Conservation (phyloP, 495 filamentous ascomycete genomes). For the Apiosordaria backusii region DNA sequence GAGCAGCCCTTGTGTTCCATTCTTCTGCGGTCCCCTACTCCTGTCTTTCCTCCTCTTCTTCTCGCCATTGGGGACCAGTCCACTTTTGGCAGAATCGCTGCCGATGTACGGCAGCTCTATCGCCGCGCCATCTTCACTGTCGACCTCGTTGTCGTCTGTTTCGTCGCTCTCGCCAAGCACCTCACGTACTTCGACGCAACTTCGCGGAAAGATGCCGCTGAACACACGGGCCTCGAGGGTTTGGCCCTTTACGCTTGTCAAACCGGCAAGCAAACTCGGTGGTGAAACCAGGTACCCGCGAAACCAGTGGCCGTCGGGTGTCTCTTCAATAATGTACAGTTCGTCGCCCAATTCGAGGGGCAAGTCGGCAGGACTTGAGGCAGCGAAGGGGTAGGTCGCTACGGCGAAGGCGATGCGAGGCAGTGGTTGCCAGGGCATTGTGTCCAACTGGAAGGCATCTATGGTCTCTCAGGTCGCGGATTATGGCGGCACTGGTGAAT, state of each 20-base stretch:
- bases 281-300: conserved; percentile 93
- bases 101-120: conserved; percentile 27
- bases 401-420: conserved; percentile 97
- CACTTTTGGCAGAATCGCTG: conserved; percentile 47
- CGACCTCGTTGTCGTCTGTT: conserved; percentile 42
- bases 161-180: conserved; percentile 61
- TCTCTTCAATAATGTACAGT: conserved; percentile 97
- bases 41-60: conserved; percentile 33
- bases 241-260: conserved; percentile 88
- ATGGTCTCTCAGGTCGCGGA: conserved; percentile 5
- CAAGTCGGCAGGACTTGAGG: conserved; percentile 84
- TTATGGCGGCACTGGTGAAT: not conserved
- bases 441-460: conserved; percentile 32
- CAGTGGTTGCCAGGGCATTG: conserved; percentile 95
- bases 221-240: conserved; percentile 94
- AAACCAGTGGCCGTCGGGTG: conserved; percentile 80
- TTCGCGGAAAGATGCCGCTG: conserved; percentile 91
- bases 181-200: conserved; percentile 80
- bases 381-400: conserved; percentile 86
- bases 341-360: conserved; percentile 97
- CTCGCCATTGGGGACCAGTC: conserved; percentile 29
- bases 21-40: conserved; percentile 18
- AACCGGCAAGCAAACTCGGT: conserved; percentile 83
- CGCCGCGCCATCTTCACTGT: conserved; percentile 33
- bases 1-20: conserved; percentile 34